Evolutionary conservation across 1,284 basidiomycete genomes (phyloP).

Genomic region (Erythrobasidium hasegawianum): DNA sequence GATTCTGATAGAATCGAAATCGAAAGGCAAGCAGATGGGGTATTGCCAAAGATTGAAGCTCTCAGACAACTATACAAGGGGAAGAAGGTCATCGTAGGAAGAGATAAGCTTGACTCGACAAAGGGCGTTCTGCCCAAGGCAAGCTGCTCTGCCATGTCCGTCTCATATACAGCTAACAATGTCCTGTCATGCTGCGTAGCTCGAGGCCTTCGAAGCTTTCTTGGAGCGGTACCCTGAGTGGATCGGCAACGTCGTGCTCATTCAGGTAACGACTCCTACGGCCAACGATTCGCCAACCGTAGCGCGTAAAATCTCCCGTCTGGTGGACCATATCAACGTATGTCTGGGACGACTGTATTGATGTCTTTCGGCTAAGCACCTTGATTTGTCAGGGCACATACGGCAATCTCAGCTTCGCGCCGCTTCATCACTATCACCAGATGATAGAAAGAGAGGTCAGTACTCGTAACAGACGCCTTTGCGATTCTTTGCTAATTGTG

Average conservation of each 20-base stretch:
- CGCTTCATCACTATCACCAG: conserved; percentile 99
- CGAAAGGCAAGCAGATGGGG: conserved; percentile 74
- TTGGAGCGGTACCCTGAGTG: conserved; percentile 91
- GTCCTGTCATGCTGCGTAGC: no score
- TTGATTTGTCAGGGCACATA: conserved; percentile 63
- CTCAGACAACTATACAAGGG: conserved; percentile 82
- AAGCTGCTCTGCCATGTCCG: no score
- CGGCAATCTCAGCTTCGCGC: conserved; percentile 90
- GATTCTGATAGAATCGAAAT: conserved; percentile 83
- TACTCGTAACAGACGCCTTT: neutral
- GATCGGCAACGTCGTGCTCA: conserved; percentile 74
- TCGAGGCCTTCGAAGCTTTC: conserved; percentile 93
- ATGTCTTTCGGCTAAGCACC: no score
- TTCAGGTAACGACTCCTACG: conserved; percentile 88
- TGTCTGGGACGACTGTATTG: neutral
- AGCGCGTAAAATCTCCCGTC: conserved; percentile 86
- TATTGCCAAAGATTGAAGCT: conserved; percentile 82
- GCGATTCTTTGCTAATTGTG: neutral
- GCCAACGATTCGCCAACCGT: conserved; percentile 89
- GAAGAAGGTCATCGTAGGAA: conserved; percentile 97
- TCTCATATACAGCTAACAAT: no score
- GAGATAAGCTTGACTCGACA: conserved; percentile 98
- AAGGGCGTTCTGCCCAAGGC: conserved; percentile 97
- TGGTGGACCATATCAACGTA: conserved; percentile 89
- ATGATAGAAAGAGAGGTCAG: conserved; percentile 64